These are phyloP conservation scores for Pythium myriotylum DNA, from an alignment of 352 stramenopile species.

Conservation along the genomic window DNA sequence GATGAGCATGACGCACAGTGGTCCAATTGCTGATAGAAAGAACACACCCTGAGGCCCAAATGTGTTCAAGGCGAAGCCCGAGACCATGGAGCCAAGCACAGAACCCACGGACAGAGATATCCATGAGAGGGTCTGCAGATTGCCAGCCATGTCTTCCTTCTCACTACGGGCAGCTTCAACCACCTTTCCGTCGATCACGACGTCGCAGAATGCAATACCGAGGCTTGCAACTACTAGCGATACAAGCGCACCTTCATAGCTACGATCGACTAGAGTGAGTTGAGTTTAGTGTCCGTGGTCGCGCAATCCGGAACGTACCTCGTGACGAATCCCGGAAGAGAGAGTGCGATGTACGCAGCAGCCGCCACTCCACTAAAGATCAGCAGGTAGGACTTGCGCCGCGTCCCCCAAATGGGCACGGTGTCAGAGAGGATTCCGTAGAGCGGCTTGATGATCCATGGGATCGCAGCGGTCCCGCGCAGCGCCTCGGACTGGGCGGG, in stretches of 20 bases:
- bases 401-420: conserved; percentile 69
- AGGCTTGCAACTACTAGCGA: conserved; percentile 76
- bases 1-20: conserved; percentile 63
- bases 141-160: conserved; percentile 71
- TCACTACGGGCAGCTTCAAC: conserved; percentile 73
- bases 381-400: conserved; percentile 80
- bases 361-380: conserved; percentile 69
- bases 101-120: conserved; percentile 72
- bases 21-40: conserved; percentile 71
- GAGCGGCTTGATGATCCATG: conserved; percentile 83
- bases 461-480: conserved; percentile 65
- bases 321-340: conserved; percentile 55
- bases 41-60: conserved; percentile 72
- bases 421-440: conserved; percentile 82
- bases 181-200: conserved; percentile 81
- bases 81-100: conserved; percentile 72
- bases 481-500: conserved; percentile 70
- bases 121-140: conserved; percentile 81
- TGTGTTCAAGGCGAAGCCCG: conserved; percentile 54
- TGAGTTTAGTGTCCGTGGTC: no score
- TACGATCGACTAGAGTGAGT: conserved; percentile 2
- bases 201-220: conserved; percentile 79
- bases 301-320: no score
- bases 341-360: conserved; percentile 61
- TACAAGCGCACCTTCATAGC: conserved; percentile 53